Conservation (phyloP, 352 stramenopile species). For the Globisporangium acanthophoron region DNA sequence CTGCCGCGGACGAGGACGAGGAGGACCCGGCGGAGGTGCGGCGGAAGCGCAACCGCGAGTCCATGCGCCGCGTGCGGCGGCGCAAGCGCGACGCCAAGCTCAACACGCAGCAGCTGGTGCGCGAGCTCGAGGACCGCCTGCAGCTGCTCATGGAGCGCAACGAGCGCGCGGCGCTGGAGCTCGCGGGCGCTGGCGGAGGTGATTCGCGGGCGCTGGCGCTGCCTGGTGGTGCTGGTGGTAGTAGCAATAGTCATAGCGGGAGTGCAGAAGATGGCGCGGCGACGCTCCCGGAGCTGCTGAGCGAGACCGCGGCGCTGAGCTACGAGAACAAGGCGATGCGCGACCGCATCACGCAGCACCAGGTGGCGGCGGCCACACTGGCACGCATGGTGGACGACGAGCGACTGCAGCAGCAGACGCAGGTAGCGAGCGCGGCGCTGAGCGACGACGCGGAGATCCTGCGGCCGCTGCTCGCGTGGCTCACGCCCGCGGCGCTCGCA, state of each 20-base stretch:
- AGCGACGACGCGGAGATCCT: constrained; percentile 14
- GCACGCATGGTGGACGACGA: constrained; percentile 10
- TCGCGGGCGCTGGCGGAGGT: neutral
- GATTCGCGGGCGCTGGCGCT: no score
- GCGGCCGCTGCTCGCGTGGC: constrained; percentile 12
- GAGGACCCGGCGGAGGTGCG: constrained; percentile 2
- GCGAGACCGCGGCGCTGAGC: constrained; percentile 15
- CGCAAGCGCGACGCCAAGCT: constrained; percentile 7
- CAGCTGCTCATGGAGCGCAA: neutral
- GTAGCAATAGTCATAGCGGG: neutral
- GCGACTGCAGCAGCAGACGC: neutral
- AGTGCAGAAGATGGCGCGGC: neutral
- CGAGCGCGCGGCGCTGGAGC: constrained; percentile 1
- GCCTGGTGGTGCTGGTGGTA: no score
- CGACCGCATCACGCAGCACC: constrained; percentile 9
- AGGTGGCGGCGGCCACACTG: constrained; percentile 10
- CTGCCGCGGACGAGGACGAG: neutral
- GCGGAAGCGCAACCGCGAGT: constrained; percentile 25
- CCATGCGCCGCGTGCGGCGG: constrained; percentile 21
- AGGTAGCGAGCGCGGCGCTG: constrained; percentile 7
- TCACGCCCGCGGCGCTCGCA: constrained; percentile 4
- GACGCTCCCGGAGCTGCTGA: constrained; percentile 10
- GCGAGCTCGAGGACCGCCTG: neutral
- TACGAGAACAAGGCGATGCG: constrained; percentile 17
- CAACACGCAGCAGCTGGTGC: neutral